Evolutionary conservation across 192 early-diverging fungal species (phyloP), one percentile per base, ranked within the genome.

Genomic region (Coemansia aciculifera): DNA sequence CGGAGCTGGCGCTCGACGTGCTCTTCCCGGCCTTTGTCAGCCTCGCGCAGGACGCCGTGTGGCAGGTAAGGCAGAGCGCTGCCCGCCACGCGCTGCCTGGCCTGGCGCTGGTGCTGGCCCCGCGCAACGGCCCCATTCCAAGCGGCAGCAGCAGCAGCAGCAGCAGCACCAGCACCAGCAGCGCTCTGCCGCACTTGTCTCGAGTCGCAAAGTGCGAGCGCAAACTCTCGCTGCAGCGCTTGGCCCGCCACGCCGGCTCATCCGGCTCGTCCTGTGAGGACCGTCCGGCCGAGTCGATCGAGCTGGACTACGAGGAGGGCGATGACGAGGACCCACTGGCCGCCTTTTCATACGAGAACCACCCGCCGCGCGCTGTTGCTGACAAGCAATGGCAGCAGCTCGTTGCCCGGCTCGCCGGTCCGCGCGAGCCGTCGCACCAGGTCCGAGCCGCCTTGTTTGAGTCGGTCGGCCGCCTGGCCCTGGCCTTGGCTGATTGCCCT

Each of bases 1-100:
- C 36, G 11, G 83, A 78, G 15, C 32, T 85, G 67, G 83, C 79
- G 1, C 23, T 71, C 2, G 83, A 81, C 27, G 76, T 81, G 32
- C 69, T 85, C 17, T 85, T 75, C 31, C 75, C 72, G 63, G 63
- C 72, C 64, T 81, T 85, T 36, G 36, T 63, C 49, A 54, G 56
- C 36, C 71, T 85, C 10, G 37, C 73, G 11, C 68, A 73, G 67
- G 83, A 85, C 59, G 1, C 67, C 24, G 60, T 81, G n/a, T 85
- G 83, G 83, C 83, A 85, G 52, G 83, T 85, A 13, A 62, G 83
- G 5, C 75, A 85, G 70, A 77, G 79, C 51, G 73, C 79, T 1
- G 83, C 79, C 0, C 67, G 72, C 21, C 72, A 75, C n/a, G 78
- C 83, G 60, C 61, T 85, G 60, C 78, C 83, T 0, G 79, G 75